phyloP scores from a whole-genome alignment of 2,329 filamentous ascomycete genomes.

The Sphaerulina populicola region DNA sequence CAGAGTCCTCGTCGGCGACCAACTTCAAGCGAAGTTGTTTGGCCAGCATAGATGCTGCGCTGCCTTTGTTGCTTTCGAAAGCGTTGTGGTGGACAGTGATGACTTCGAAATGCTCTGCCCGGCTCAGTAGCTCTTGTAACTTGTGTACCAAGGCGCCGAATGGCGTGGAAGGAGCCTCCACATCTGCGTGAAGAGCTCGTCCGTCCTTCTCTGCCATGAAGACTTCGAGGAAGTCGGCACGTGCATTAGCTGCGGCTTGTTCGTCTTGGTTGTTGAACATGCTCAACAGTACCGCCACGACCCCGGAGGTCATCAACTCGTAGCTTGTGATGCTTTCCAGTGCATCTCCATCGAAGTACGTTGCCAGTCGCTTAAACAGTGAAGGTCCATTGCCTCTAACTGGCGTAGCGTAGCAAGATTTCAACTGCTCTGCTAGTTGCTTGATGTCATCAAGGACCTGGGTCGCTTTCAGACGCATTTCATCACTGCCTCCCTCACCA shows the following conservation, averaged over 20 bases:
- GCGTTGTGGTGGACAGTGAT: constrained; percentile 90
- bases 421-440: constrained; percentile 61
- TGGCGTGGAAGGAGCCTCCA: constrained; percentile 65
- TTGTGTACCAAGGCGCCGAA: constrained; percentile 91
- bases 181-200: constrained; percentile 56
- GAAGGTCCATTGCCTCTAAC: constrained; percentile 1
- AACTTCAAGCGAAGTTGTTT: constrained; percentile 89
- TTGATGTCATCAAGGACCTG: constrained; percentile 68
- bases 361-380: constrained; percentile 67
- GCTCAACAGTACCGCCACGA: constrained; percentile 74
- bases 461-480: constrained; percentile 69
- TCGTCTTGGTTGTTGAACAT: constrained; percentile 69
- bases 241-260: constrained; percentile 49
- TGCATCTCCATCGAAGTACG: constrained; percentile 81
- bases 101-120: constrained; percentile 96
- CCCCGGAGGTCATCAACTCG: constrained; percentile 80
- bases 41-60: constrained; percentile 87
- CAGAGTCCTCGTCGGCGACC: constrained; percentile 79
- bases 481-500: constrained; percentile 64
- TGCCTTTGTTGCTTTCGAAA: constrained; percentile 81
- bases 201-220: constrained; percentile 70
- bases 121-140: constrained; percentile 87
- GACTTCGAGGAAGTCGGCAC: constrained; percentile 76
- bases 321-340: constrained; percentile 92
- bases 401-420: constrained; percentile 53